Evolutionary conservation across 1,139 yeast species (phyloP).

Genomic region (Hansenula lynferdii): DNA sequence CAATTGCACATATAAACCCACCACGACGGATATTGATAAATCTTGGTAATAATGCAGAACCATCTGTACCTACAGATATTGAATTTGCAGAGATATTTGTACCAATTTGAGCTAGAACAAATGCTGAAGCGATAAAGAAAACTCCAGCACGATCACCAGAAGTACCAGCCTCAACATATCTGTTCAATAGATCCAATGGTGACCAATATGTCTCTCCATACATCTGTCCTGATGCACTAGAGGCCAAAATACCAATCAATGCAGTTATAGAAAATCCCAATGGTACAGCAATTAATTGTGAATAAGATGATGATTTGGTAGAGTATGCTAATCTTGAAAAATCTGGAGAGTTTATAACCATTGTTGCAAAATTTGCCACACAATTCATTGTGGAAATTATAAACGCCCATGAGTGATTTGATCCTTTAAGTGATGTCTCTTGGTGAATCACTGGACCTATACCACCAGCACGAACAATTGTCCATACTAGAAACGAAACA

Average conservation of each 20-base stretch:
- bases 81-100: constrained; percentile 59
- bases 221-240: constrained; percentile 27
- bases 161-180: constrained; percentile 2
- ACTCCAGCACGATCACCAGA: constrained; percentile 45
- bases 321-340: constrained; percentile 32
- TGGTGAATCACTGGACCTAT: constrained; percentile 30
- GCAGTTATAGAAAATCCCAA: constrained; percentile 29
- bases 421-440: constrained; percentile 26
- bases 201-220: constrained; percentile 32
- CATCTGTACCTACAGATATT: constrained; percentile 55
- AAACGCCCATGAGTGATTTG: constrained; percentile 29
- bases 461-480: constrained; percentile 29
- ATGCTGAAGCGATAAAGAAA: constrained; percentile 46
- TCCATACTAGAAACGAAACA: constrained; percentile 32
- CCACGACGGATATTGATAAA: constrained; percentile 38
- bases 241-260: constrained; percentile 27
- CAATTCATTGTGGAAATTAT: constrained; percentile 29
- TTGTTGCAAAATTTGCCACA: constrained; percentile 35
- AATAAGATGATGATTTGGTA: constrained; percentile 24
- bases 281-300: constrained; percentile 30
- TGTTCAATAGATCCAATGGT: constrained; percentile 28
- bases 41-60: constrained; percentile 49
- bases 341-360: constrained; percentile 34
- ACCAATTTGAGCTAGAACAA: constrained; percentile 53
- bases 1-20: constrained; percentile 26